Base-by-base conservation (phyloP, 805 yeast genomes). In the Kuraishia ogatae region DNA sequence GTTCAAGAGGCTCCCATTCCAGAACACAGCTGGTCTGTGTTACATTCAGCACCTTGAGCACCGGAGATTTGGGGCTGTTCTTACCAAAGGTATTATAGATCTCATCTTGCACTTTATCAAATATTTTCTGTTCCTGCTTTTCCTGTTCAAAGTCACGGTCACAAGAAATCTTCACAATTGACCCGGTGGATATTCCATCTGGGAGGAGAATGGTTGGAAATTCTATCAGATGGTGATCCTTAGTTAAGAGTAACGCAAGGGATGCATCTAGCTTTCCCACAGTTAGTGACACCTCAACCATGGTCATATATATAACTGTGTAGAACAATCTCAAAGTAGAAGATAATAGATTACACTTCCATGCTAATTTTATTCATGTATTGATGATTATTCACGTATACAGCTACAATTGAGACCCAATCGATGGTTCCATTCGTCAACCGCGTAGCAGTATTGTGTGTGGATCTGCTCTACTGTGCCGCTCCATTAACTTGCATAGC, bases 191-290 rank as follows among this genome's bases (percentile, higher is more conserved):
- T 39, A 92, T 94, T 47, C 93, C 92, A 61, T 85, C 87, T 8
- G 99, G 99, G 50, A 94, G 74, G 54, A 94, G 75, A 56, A 93
- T 83, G 2, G 98, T 90, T n/a, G 99, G 99, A 64, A 93, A 94
- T 65, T 94, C 99, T 60, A 94, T 92, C 58, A 93, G 77, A 66
- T 92, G 97, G 69, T 93, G 98, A 68, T 93, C 74, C 55, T 86
- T 81, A 20, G 99, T 93, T 46, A 96, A 80, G 50, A 94, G 76
- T 51, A 94, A 76, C 29, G 98, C 98, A 68, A 94, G 76, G 1
- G 97, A 91, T 13, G 97, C 97, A 67, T 94, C 99, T 50, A 93
- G 77, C 72, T 92, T 92, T 52, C 98, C 99, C 21, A 94, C 97
- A 0, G 97, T 92, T 46, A 93, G 79, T 49, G 96, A 86, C 11